Evolutionary conservation across 106 monocot species (phyloP), one percentile per base, ranked within the genome.

Genomic region (Dactylorhiza incarnata): DNA sequence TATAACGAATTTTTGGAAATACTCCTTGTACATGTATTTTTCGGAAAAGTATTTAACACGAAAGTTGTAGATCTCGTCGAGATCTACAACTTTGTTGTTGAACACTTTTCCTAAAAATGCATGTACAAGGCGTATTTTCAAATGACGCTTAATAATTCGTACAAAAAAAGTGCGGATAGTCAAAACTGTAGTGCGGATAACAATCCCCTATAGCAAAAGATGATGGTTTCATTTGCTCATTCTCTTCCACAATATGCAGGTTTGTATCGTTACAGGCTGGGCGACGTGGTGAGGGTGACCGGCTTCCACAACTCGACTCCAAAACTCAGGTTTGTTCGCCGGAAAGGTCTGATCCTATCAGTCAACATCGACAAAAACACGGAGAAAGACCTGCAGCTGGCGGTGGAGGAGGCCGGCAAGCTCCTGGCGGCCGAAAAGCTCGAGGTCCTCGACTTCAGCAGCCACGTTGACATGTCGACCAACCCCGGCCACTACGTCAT

Each of bases 281-380:
- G 92, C 0, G 92, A 95, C 66, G 83, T 95, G 8, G 86, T 95
- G 14, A 77, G 77, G 65, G 88, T 95, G 11, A 78, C 78, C 0
- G 92, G 86, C 11, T 95, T 90, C 49, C 83, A 95, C 85, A 90
- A 92, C 84, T 81, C 85, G n/a, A 85, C 92, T 0, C 95, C 95
- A 17, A 75, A 84, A 80, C 82, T 93, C 5, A 77, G 86, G 78
- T 93, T 93, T 55, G 67, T 96, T 19, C 84, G 90, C 82, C 78
- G 95, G 72, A 76, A 85, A 45, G 87, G 82, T 78, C 77, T 92
- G 1, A 52, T 93, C 20, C 79, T 96, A 16, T 87, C 65, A 71
- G 75, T 96, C 48, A 96, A 96, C 85, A 89, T 96, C n/a, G 95
- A 96, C 85, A 96, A 93, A 81, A 96, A 93, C 87, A 90, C 88